These are phyloP conservation scores for Nitzschia sp. DNA, from an alignment of 108 stramenopile genomes.

Conservation along the genomic window DNA sequence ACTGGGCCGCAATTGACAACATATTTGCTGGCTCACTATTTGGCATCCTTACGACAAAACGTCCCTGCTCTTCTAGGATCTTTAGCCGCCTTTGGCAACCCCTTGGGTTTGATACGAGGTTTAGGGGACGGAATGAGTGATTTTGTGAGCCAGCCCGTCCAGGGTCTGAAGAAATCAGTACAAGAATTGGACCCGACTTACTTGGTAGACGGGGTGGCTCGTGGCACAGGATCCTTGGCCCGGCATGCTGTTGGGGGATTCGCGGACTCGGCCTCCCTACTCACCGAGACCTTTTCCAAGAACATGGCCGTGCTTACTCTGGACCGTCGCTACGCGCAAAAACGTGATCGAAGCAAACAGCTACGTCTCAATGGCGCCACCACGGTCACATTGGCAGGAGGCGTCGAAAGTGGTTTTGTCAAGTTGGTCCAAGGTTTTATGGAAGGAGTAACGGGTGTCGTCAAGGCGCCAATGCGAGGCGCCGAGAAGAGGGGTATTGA, in stretches of 20 bases:
- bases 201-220: conserved; percentile 82
- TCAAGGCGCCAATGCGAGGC: conserved; percentile 75
- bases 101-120: conserved; percentile 81
- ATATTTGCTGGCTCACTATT: conserved; percentile 72
- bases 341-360: conserved; percentile 50
- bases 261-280: conserved; percentile 76
- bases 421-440: conserved; percentile 73
- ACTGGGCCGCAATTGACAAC: conserved; percentile 54
- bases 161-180: conserved; percentile 76
- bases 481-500: conserved; percentile 78
- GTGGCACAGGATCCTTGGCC: conserved; percentile 83
- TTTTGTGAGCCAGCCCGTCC: conserved; percentile 82
- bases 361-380: conserved; percentile 37
- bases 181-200: conserved; percentile 77
- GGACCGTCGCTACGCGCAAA: conserved; percentile 86
- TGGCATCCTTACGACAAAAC: conserved; percentile 69
- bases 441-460: conserved; percentile 84
- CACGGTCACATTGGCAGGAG: conserved; percentile 54
- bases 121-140: conserved; percentile 81
- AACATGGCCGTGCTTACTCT: conserved; percentile 87
- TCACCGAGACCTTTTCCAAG: conserved; percentile 80
- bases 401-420: conserved; percentile 68
- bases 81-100: conserved; percentile 88
- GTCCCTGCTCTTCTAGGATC: conserved; percentile 83
- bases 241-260: conserved; percentile 90